phyloP scores from a whole-genome alignment of 2,329 filamentous ascomycete genomes.

The Phaeophleospora eucalypticola region DNA sequence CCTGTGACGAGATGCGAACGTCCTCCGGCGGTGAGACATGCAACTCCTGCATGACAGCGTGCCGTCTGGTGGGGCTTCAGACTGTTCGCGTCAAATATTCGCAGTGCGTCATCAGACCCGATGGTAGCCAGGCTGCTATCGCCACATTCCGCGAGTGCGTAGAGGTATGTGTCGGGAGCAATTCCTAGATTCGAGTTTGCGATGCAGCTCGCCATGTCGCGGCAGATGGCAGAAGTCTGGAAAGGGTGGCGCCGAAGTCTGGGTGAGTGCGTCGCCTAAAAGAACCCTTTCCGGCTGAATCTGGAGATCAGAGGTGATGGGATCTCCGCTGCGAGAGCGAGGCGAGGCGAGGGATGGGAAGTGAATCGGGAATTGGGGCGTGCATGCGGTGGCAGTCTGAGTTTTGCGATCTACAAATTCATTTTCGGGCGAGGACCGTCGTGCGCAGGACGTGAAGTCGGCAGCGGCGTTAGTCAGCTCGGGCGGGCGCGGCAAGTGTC shows the following conservation, averaged over 20 bases:
- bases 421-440: not conserved
- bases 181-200: slow-evolving; percentile 11
- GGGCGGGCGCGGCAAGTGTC: too few species aligned
- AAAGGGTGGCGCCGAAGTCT: slow-evolving; percentile 2
- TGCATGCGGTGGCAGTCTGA: not conserved
- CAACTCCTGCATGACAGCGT: slow-evolving; percentile 58
- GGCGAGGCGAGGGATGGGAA: not conserved
- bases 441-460: too few species aligned
- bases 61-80: slow-evolving; percentile 51
- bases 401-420: not conserved
- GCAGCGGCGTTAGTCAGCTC: too few species aligned
- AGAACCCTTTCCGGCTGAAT: not conserved
- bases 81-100: slow-evolving; percentile 58
- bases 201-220: slow-evolving; percentile 14
- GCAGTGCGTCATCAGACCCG: slow-evolving; percentile 66
- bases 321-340: not conserved
- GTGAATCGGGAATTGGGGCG: not conserved
- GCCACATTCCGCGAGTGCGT: slow-evolving; percentile 48
- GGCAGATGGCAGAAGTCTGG: slow-evolving; percentile 2
- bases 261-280: not conserved
- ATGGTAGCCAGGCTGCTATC: slow-evolving; percentile 53
- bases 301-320: not conserved
- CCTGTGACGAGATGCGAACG: slow-evolving; percentile 58
- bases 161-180: slow-evolving; percentile 46
- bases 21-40: slow-evolving; percentile 50